A percentile compares a stretch with the other conserved stretches of the same genome.
Conservation (phyloP, 148 eudicot species). For the Nyssa sinensis region DNA sequence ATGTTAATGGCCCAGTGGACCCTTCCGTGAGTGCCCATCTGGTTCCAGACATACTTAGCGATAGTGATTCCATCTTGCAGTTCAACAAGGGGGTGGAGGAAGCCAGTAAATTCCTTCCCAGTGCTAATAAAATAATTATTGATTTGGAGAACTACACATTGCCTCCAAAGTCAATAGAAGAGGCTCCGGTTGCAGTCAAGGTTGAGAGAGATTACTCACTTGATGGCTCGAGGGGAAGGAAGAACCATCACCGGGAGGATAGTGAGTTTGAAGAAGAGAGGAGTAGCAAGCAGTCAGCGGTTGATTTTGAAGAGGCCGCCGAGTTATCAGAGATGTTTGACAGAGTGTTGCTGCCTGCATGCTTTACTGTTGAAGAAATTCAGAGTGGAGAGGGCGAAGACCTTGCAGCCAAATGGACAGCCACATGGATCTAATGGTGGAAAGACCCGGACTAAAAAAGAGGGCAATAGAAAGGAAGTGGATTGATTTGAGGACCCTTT, state of each 20-base stretch:
- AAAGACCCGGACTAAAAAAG: constrained; percentile 23
- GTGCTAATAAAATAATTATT: constrained; percentile 23
- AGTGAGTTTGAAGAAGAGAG: constrained; percentile 18
- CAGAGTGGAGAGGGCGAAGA: constrained; percentile 10
- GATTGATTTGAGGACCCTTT: constrained; percentile 42
- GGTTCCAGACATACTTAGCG: neutral
- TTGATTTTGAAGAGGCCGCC: constrained; percentile 27
- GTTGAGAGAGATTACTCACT: neutral
- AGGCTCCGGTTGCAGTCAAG: neutral
- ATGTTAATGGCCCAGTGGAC: neutral
- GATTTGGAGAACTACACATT: constrained; percentile 27
- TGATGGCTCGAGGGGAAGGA: constrained; percentile 26
- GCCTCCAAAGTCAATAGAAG: constrained; percentile 17
- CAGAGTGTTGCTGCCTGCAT: constrained; percentile 32
- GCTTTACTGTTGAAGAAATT: constrained; percentile 13
- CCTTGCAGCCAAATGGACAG: constrained; percentile 7
- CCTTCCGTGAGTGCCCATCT: neutral
- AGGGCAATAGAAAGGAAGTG: constrained; percentile 22
- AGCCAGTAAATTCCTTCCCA: constrained; percentile 47
- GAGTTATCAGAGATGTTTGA: constrained; percentile 46
- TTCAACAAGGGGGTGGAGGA: constrained; percentile 56
- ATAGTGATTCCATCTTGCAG: constrained; percentile 20
- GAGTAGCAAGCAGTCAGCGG: constrained; percentile 31
- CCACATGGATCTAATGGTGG: constrained; percentile 21
- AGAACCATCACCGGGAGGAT: constrained; percentile 19